phyloP scores from a whole-genome alignment of 176 grass and related monocot genomes.

The Puccinellia tenuiflora region DNA sequence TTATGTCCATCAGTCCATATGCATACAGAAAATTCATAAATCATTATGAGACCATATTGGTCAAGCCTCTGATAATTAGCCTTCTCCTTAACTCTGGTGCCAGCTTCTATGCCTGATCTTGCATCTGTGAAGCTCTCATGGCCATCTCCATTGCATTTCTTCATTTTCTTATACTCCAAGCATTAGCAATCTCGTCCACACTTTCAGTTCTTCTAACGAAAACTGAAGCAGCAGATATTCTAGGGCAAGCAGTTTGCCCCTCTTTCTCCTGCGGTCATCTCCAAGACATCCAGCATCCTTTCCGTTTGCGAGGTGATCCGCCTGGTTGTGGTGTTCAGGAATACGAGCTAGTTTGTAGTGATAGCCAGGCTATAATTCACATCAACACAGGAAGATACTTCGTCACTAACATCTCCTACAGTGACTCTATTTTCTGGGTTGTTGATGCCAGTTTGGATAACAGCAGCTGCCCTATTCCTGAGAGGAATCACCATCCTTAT shows the following conservation, averaged over 20 bases:
- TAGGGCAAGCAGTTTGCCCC: background rate
- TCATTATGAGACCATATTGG: background rate
- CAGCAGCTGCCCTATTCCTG: background rate
- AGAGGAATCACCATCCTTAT: background rate
- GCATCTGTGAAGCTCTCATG: constrained; percentile 5
- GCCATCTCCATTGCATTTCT: background rate
- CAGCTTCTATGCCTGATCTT: background rate
- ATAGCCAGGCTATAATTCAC: constrained; percentile 15
- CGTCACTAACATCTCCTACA: constrained; percentile 20
- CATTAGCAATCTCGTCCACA: background rate
- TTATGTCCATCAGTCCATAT: background rate
- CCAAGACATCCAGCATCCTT: constrained; percentile 29
- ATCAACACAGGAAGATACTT: constrained; percentile 12
- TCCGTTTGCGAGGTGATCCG: constrained; percentile 22
- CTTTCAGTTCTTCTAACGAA: background rate
- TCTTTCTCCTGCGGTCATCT: constrained; percentile 46
- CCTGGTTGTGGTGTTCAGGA: background rate
- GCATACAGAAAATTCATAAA: background rate
- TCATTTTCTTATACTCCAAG: background rate
- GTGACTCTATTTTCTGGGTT: background rate
- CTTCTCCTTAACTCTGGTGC: background rate
- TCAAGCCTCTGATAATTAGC: background rate
- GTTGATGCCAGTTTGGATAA: background rate
- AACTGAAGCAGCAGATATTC: background rate
- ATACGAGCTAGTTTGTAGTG: constrained; percentile 20